Conservation (phyloP, 208 protist genomes). For the Trypanosoma mega region DNA sequence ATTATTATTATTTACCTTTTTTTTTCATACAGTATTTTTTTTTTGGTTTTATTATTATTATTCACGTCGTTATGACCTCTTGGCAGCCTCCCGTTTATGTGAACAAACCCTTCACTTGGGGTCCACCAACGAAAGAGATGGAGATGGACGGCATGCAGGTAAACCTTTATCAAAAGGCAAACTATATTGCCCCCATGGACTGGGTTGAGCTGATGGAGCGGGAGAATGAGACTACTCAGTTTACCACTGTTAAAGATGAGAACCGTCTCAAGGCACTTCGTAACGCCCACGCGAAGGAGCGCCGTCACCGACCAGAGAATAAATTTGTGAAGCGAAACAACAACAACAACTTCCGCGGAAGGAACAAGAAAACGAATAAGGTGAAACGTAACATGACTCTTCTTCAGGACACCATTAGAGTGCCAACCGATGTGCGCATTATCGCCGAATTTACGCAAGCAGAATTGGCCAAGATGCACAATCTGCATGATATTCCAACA, state of each 20-base stretch:
- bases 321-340: constrained; percentile 22
- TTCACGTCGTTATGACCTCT: constrained; percentile 53
- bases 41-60: constrained; percentile 14
- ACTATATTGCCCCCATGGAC: constrained; percentile 45
- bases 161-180: constrained; percentile 66
- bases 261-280: constrained; percentile 63
- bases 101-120: constrained; percentile 74
- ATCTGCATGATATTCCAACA: constrained; percentile 18
- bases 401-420: constrained; percentile 43
- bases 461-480: constrained; percentile 41
- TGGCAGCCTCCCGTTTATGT: constrained; percentile 75
- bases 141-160: constrained; percentile 55
- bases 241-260: constrained; percentile 68
- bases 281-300: constrained; percentile 46
- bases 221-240: constrained; percentile 37
- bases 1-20: constrained; percentile 13
- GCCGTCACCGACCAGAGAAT: constrained; percentile 18
- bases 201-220: constrained; percentile 42
- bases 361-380: constrained; percentile 19
- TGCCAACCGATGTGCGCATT: constrained; percentile 28
- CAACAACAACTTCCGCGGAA: constrained; percentile 12
- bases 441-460: constrained; percentile 32
- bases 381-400: constrained; percentile 36
- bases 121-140: constrained; percentile 75
- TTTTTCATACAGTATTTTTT: constrained; percentile 12